phyloP scores from a whole-genome alignment of 2,329 filamentous ascomycete species.

The Teratosphaeriaceae sp. region DNA sequence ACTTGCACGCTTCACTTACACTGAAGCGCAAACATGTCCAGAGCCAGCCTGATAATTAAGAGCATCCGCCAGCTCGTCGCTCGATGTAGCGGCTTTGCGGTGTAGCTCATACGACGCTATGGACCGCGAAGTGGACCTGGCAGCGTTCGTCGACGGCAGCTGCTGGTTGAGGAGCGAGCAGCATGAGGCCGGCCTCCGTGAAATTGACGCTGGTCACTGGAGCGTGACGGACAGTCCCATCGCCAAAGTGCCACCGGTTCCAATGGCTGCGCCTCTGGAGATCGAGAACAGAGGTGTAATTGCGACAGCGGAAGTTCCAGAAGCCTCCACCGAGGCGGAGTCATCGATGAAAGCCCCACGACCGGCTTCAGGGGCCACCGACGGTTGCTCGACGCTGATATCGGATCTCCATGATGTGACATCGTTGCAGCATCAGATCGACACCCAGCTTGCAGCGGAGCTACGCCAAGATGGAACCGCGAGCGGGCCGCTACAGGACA shows the following conservation, averaged over 20 bases:
- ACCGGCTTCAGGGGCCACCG: not conserved
- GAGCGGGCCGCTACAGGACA: not conserved
- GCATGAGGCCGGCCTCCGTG: slow-evolving; percentile 11
- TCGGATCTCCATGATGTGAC: not conserved
- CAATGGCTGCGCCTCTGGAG: not conserved
- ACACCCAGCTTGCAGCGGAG: not conserved
- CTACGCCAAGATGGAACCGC: not conserved
- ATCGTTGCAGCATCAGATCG: not conserved
- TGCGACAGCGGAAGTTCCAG: not conserved
- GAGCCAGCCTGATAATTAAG: not conserved
- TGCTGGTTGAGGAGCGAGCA: not conserved
- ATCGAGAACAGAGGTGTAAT: not conserved
- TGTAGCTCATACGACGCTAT: not conserved
- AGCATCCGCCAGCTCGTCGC: not conserved
- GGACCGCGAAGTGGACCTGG: not conserved
- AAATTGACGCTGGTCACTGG: slow-evolving; percentile 11
- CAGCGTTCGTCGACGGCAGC: not conserved
- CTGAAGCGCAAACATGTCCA: too few relatives aligned
- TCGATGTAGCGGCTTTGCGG: not conserved
- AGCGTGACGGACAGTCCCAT: not conserved
- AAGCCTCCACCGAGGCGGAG: not conserved
- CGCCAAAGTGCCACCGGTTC: not conserved
- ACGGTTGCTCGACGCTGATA: not conserved
- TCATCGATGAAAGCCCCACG: too few relatives aligned
- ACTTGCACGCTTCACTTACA: too few relatives aligned